Conservation (phyloP, 371 early-diverging fungal genomes). For the Mucor lusitanicus region DNA sequence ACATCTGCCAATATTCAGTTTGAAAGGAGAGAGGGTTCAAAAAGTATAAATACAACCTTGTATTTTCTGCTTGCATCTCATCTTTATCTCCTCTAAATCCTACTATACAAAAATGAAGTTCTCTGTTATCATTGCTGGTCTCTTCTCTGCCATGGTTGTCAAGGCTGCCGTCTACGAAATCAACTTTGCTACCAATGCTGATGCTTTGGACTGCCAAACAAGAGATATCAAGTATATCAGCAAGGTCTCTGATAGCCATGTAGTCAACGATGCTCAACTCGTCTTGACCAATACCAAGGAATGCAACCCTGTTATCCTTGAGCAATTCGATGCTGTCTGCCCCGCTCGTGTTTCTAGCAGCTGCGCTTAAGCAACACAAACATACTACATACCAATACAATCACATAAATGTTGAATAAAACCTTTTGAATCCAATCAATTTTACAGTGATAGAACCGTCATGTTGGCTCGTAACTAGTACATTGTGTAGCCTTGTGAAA, state of each 20-base stretch:
- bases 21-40: neutral
- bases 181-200: neutral
- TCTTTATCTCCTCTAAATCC: neutral
- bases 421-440: no score
- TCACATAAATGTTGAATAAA: neutral
- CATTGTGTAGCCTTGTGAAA: no score
- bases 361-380: neutral
- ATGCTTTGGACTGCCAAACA: slow-evolving; percentile 1
- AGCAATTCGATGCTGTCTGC: neutral
- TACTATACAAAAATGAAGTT: slow-evolving; percentile 8
- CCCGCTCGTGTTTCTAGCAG: neutral
- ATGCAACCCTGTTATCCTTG: neutral
- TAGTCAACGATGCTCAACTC: neutral
- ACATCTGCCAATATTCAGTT: no score
- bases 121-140: slow-evolving; percentile 5
- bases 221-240: neutral
- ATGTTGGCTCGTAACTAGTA: no score
- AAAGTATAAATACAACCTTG: neutral
- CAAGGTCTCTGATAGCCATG: neutral
- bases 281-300: neutral
- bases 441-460: no score
- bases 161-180: neutral
- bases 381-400: neutral
- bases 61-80: neutral
- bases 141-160: neutral